Evolutionary conservation across 306 rosid species (phyloP).

Genomic region (Malus asiatica): DNA sequence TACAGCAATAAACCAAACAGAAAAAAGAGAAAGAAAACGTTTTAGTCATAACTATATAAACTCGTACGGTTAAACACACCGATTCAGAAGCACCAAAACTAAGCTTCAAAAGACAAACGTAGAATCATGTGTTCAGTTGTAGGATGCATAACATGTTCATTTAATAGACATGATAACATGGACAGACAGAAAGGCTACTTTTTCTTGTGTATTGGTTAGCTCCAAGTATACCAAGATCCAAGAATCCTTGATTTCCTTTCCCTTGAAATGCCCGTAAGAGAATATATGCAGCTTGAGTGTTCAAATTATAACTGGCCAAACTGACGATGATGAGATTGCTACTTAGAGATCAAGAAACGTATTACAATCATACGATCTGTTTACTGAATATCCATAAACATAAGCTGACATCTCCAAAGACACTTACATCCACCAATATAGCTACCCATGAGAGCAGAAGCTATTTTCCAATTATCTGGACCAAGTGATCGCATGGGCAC

Average conservation of each 20-base stretch:
- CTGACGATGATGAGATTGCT: not conserved
- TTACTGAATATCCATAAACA: not conserved
- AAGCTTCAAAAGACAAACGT: not conserved
- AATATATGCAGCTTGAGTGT: not conserved
- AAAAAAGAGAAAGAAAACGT: not conserved
- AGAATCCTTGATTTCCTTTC: not conserved
- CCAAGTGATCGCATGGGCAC: slow-evolving; percentile 54
- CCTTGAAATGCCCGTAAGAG: not conserved
- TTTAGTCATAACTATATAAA: not conserved
- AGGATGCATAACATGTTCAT: not conserved
- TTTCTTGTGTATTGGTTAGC: not conserved
- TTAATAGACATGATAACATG: not conserved
- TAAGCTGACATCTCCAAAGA: not conserved
- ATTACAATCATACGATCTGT: not conserved
- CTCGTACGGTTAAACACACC: not conserved
- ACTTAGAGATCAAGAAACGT: not conserved
- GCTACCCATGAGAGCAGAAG: slow-evolving; percentile 50
- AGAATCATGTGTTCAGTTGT: not conserved
- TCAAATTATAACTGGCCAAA: not conserved
- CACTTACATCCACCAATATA: slow-evolving; percentile 54
- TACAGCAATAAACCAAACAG: slow-evolving; percentile 21
- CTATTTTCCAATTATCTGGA: slow-evolving; percentile 50
- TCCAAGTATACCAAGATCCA: not conserved
- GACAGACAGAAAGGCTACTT: not conserved
- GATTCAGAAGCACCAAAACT: not conserved